phyloP scores from a whole-genome alignment of 2,329 filamentous ascomycete species.

The Diaporthe caulivora region DNA sequence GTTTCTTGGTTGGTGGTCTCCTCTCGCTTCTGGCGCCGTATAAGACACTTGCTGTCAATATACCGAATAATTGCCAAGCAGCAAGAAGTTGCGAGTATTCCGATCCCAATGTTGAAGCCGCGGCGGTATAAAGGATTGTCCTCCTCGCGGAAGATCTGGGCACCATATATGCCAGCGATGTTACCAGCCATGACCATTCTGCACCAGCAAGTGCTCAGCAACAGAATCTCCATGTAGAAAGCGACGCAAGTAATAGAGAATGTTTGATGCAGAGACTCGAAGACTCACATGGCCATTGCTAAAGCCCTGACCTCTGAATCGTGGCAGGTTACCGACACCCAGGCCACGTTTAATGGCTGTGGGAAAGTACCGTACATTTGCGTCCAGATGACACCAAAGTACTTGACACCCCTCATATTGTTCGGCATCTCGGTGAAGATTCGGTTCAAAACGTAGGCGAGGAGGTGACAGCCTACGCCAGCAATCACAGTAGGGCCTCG shows the following conservation, averaged over 20 bases:
- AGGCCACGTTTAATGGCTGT: not conserved
- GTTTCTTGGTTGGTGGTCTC: not conserved
- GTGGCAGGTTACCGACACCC: constrained; percentile 5
- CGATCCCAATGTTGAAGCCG: not conserved
- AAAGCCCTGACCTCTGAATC: constrained; percentile 8
- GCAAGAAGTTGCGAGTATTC: constrained; percentile 5
- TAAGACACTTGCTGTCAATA: not conserved
- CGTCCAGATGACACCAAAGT: constrained; percentile 9
- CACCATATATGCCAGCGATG: not conserved
- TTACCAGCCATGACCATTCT: constrained; percentile 16
- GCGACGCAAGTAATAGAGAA: not conserved
- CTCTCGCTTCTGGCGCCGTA: constrained; percentile 4
- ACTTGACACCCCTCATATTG: not conserved
- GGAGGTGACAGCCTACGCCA: not conserved
- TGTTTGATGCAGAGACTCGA: not conserved
- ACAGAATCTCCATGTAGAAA: not conserved
- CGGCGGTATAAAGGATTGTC: not conserved
- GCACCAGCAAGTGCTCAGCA: not conserved
- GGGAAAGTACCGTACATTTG: constrained; percentile 12
- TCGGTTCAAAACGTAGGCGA: constrained; percentile 9
- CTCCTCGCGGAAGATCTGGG: constrained; percentile 1
- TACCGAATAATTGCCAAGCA: not conserved
- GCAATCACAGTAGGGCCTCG: constrained; percentile 12
- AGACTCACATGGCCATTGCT: constrained; percentile 6
- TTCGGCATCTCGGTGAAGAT: constrained; percentile 3